Conservation (phyloP, 805 yeast species). For the Candida hungchunana region DNA sequence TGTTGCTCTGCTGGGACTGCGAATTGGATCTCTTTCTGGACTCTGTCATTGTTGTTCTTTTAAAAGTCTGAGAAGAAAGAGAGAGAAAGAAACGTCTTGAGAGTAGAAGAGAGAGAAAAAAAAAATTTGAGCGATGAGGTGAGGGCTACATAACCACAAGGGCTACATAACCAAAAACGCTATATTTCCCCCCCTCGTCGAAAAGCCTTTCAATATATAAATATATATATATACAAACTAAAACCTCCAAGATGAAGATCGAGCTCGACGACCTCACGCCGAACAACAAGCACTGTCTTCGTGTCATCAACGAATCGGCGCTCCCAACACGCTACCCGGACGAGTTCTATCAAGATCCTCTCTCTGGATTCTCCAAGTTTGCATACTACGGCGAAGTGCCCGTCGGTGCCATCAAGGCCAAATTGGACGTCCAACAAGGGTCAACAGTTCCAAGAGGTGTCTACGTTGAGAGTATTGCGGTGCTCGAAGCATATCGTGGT, state of each 20-base stretch:
- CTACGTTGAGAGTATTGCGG: slow-evolving; percentile 65
- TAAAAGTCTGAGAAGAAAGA: too few species aligned
- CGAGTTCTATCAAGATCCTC: slow-evolving; percentile 46
- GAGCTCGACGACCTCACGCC: slow-evolving; percentile 54
- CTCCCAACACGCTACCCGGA: slow-evolving; percentile 52
- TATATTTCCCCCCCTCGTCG: background rate
- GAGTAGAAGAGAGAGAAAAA: slow-evolving; percentile 1
- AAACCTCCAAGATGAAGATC: slow-evolving; percentile 26
- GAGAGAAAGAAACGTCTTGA: too few species aligned
- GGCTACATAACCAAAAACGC: background rate
- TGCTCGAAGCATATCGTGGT: slow-evolving; percentile 57
- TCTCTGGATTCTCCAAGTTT: slow-evolving; percentile 50
- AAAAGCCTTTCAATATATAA: background rate
- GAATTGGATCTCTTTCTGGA: slow-evolving; percentile 19
- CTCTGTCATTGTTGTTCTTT: slow-evolving; percentile 6
- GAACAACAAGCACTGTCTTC: slow-evolving; percentile 57
- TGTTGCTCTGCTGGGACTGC: slow-evolving; percentile 10
- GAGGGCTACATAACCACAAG: slow-evolving; percentile 1
- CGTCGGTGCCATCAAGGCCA: slow-evolving; percentile 71
- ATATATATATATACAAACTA: background rate
- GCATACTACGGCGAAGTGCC: slow-evolving; percentile 73
- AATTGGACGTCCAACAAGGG: slow-evolving; percentile 39
- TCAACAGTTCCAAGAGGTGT: slow-evolving; percentile 49
- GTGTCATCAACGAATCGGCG: slow-evolving; percentile 47
- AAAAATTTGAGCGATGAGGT: slow-evolving; percentile 9